Evolutionary conservation across 306 rosid species (phyloP).

Genomic region (Quercus rubra): DNA sequence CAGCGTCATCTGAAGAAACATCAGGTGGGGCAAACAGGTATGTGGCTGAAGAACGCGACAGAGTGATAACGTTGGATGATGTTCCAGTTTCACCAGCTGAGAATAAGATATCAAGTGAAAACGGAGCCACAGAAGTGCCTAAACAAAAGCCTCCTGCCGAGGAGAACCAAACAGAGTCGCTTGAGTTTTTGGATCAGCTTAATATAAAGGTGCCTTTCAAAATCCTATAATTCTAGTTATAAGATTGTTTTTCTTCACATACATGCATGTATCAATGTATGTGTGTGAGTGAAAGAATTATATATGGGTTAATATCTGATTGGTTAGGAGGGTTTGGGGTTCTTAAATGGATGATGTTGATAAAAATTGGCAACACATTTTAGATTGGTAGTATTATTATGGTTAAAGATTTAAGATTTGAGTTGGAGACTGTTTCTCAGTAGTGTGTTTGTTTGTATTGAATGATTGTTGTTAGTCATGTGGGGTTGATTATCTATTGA

Average conservation of each 20-base stretch:
- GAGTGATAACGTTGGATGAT: constrained; percentile 19
- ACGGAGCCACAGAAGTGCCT: constrained; percentile 20
- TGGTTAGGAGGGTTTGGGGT: no score
- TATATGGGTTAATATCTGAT: no score
- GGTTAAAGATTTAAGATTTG: no score
- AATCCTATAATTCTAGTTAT: neutral
- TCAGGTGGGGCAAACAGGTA: constrained; percentile 21
- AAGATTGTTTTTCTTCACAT: neutral
- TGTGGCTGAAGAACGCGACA: constrained; percentile 16
- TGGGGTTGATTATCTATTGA: no score
- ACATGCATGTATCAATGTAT: no score
- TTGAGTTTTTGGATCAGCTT: constrained; percentile 33
- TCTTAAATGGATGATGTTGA: no score
- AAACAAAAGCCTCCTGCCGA: constrained; percentile 32
- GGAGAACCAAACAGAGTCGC: constrained; percentile 34
- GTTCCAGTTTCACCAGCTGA: constrained; percentile 12
- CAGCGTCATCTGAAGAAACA: constrained; percentile 30
- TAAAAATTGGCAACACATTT: no score
- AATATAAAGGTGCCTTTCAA: constrained; percentile 13
- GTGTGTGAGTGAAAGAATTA: no score
- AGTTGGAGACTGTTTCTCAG: no score
- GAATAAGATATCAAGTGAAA: constrained; percentile 10
- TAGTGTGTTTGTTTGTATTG: no score
- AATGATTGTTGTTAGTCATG: no score
- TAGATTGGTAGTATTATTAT: no score